These are phyloP conservation scores for Lepidium africanum DNA, from an alignment of 345 rosid genomes.

Conservation along the genomic window DNA sequence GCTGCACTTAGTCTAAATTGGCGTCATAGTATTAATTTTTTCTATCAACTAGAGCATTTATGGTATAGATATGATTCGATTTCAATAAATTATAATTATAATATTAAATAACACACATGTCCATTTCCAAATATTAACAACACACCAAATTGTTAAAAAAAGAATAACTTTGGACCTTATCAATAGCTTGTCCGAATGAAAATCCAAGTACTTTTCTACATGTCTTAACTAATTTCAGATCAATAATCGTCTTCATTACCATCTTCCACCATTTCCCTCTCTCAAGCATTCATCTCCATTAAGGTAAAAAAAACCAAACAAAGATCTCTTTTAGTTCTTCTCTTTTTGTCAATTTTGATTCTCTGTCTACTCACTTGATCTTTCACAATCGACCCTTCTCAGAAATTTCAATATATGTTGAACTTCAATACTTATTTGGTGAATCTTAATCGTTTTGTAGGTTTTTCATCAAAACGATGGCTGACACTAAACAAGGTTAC, in stretches of 20 bases:
- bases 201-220: slow-evolving; percentile 6
- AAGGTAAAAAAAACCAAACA: neutral
- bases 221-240: slow-evolving; percentile 12
- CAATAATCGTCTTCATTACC: neutral
- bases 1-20: slow-evolving; percentile 6
- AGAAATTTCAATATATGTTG: no score
- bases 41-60: neutral
- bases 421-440: neutral
- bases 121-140: neutral
- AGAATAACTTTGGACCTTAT: neutral
- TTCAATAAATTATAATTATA: neutral
- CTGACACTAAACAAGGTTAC: slow-evolving; percentile 29
- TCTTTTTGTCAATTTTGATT: no score
- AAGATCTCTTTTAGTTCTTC: neutral
- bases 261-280: neutral
- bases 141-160: neutral
- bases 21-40: neutral
- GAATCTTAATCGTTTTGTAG: slow-evolving; percentile 5
- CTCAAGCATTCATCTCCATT: neutral
- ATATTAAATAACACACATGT: neutral
- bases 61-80: neutral
- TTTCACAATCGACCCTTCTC: neutral
- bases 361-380: neutral
- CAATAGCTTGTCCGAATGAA: slow-evolving; percentile 19
- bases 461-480: slow-evolving; percentile 34